Evolutionary conservation across 164 flowering plant genomes (phyloP).

Genomic region (Echeveria elegans): DNA sequence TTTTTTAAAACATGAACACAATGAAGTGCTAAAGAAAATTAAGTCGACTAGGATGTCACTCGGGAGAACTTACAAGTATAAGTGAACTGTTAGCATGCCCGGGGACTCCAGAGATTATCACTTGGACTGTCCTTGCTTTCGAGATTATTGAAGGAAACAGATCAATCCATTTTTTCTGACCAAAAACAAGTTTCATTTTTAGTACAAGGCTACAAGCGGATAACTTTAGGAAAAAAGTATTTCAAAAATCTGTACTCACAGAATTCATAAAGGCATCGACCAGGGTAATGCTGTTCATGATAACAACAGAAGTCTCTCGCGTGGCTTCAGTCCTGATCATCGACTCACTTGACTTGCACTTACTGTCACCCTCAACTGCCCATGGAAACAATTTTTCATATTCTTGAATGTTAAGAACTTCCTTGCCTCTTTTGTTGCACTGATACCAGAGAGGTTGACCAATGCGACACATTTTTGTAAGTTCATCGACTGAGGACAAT

Average conservation of each 20-base stretch:
- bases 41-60: too few relatives aligned
- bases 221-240: neutral
- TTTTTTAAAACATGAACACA: neutral
- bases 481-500: slow-evolving; percentile 44
- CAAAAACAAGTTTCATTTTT: neutral
- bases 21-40: too few relatives aligned
- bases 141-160: slow-evolving; percentile 77
- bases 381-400: slow-evolving; percentile 62
- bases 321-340: slow-evolving; percentile 51
- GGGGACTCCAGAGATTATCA: slow-evolving; percentile 44
- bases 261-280: slow-evolving; percentile 84
- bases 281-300: slow-evolving; percentile 78
- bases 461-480: slow-evolving; percentile 53
- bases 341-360: slow-evolving; percentile 28
- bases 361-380: slow-evolving; percentile 23
- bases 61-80: slow-evolving; percentile 64
- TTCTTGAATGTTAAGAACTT: slow-evolving; percentile 63
- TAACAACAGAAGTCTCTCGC: slow-evolving; percentile 56
- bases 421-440: slow-evolving; percentile 26
- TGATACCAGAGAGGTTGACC: slow-evolving; percentile 65
- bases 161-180: slow-evolving; percentile 84
- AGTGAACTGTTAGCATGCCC: slow-evolving; percentile 67
- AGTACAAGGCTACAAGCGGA: neutral
- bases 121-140: slow-evolving; percentile 72
- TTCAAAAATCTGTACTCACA: slow-evolving; percentile 31